A percentile compares a stretch with the other conserved stretches of the same genome.
phyloP scores from a whole-genome alignment of 345 rosid species.

The Ceriops decandra region DNA sequence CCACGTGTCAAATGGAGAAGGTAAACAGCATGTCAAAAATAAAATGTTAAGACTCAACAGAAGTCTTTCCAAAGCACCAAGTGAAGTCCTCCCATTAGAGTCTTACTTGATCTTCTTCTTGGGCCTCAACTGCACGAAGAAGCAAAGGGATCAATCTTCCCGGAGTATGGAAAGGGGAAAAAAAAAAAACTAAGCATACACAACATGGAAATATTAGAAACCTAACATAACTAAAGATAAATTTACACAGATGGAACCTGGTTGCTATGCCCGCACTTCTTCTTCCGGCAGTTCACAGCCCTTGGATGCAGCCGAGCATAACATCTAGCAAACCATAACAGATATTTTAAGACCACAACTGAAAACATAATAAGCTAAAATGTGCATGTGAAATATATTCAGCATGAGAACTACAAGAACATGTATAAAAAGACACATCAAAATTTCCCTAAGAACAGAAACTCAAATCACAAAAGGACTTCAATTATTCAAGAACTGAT shows the following conservation, averaged over 20 bases:
- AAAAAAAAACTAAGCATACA: too few species aligned
- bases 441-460: too few species aligned
- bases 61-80: too few species aligned
- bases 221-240: neutral
- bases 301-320: slow-evolving; percentile 35
- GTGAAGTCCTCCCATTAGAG: neutral
- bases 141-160: neutral
- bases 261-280: slow-evolving; percentile 40
- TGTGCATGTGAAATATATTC: too few species aligned
- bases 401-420: too few species aligned
- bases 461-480: too few species aligned
- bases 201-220: neutral
- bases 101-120: slow-evolving; percentile 39
- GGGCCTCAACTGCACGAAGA: slow-evolving; percentile 29
- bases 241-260: slow-evolving; percentile 14
- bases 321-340: slow-evolving; percentile 7
- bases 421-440: too few species aligned
- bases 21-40: neutral
- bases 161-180: neutral
- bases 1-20: neutral
- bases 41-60: neutral
- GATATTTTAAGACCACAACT: neutral
- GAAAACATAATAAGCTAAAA: neutral
- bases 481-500: too few species aligned
- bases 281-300: slow-evolving; percentile 36